These are phyloP conservation scores for Trichoderma breve DNA, from an alignment of 2,329 filamentous ascomycete genomes.

Conservation along the genomic window DNA sequence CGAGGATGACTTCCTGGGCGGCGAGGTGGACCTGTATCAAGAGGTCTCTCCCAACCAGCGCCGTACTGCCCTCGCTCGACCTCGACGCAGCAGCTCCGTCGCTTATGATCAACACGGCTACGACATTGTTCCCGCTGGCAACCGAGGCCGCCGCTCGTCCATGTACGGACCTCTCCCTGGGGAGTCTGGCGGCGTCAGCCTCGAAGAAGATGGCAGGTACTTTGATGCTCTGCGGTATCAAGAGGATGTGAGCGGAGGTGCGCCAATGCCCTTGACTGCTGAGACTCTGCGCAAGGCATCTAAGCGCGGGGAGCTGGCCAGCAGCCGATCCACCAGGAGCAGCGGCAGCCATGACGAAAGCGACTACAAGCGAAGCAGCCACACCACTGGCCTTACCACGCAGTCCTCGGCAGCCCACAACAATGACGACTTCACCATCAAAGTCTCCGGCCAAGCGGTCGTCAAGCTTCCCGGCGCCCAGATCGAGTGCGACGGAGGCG, in stretches of 20 bases:
- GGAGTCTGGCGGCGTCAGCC: conserved; percentile 34
- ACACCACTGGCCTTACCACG: conserved; percentile 57
- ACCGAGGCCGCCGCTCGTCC: conserved; percentile 40
- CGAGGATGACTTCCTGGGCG: conserved; percentile 39
- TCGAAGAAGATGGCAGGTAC: conserved; percentile 42
- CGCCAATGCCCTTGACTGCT: conserved; percentile 51
- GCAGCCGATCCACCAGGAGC: conserved; percentile 57
- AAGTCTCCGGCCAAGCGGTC: conserved; percentile 54
- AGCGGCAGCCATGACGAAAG: conserved; percentile 62
- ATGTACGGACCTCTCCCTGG: conserved; percentile 39
- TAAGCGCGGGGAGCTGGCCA: conserved; percentile 45
- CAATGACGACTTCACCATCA: conserved; percentile 60
- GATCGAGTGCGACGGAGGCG: conserved; percentile 60
- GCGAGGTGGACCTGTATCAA: conserved; percentile 37
- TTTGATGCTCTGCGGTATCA: conserved; percentile 47
- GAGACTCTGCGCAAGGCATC: conserved; percentile 53
- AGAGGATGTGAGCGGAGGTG: conserved; percentile 48
- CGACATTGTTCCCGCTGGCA: conserved; percentile 41
- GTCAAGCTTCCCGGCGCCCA: conserved; percentile 57
- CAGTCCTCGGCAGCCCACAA: conserved; percentile 49
- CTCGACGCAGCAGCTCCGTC: conserved; percentile 36
- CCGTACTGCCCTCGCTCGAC: conserved; percentile 32
- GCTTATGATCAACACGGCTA: conserved; percentile 41
- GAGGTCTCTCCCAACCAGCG: conserved; percentile 40
- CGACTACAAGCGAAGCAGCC: conserved; percentile 61